Evolutionary conservation across 306 rosid genomes (phyloP).

Genomic region (Sphenostylis stenocarpa): DNA sequence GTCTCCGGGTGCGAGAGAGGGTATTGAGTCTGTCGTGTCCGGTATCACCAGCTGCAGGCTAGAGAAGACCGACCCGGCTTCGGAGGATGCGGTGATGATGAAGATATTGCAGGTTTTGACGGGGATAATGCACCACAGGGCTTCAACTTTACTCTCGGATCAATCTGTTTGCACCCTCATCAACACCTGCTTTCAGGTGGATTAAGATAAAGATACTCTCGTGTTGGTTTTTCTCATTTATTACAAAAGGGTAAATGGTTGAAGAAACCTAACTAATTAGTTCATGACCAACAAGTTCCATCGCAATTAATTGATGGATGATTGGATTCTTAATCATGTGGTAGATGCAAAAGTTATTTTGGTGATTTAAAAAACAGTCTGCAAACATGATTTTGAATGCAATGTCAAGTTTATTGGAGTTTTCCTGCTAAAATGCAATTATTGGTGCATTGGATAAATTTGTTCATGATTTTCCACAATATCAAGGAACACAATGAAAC

Average conservation of each 20-base stretch:
- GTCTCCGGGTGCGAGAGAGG: slow-evolving; percentile 64
- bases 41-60: slow-evolving; percentile 71
- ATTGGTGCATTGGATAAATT: too few relatives aligned
- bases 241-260: too few relatives aligned
- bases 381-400: neutral
- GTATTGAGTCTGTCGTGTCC: slow-evolving; percentile 46
- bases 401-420: neutral
- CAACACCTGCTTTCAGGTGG: slow-evolving; percentile 72
- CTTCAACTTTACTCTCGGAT: slow-evolving; percentile 60
- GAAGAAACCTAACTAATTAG: too few relatives aligned
- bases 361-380: neutral
- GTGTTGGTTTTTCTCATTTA: neutral
- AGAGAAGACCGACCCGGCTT: slow-evolving; percentile 65
- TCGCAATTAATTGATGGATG: too few relatives aligned
- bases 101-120: slow-evolving; percentile 66
- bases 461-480: neutral
- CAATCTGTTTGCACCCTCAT: slow-evolving; percentile 68
- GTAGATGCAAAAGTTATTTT: too few relatives aligned
- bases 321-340: too few relatives aligned
- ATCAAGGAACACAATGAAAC: too few relatives aligned
- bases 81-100: slow-evolving; percentile 88
- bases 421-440: too few relatives aligned
- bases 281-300: too few relatives aligned
- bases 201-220: neutral
- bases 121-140: slow-evolving; percentile 58